Evolutionary conservation across 2,329 filamentous ascomycete species (phyloP).

Genomic region (Microascus cirrosus): DNA sequence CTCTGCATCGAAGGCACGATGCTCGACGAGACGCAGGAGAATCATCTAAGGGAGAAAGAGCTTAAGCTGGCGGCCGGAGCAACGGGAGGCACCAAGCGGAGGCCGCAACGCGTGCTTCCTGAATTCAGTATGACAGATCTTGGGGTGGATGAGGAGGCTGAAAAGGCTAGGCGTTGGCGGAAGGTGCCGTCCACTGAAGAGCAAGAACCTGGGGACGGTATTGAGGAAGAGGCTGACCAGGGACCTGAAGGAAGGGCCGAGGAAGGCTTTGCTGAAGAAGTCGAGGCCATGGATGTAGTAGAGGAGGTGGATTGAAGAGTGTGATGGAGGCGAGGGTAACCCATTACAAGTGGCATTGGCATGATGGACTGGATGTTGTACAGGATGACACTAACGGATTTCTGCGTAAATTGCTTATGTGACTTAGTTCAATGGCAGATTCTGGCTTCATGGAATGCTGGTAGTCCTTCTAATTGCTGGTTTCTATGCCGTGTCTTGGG

Average conservation of each 20-base stretch:
- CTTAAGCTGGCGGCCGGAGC: conserved; percentile 24
- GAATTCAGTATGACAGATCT: conserved; percentile 50
- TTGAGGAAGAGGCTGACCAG: background rate
- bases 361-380: background rate
- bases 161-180: conserved; percentile 12
- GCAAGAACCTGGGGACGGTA: background rate
- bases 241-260: background rate
- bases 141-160: conserved; percentile 31
- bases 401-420: background rate
- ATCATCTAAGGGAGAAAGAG: conserved; percentile 32
- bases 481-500: background rate
- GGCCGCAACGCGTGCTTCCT: conserved; percentile 22
- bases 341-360: background rate
- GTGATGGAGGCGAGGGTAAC: background rate
- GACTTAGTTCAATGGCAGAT: background rate
- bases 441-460: background rate
- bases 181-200: background rate
- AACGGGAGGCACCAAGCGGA: conserved; percentile 11
- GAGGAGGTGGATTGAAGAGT: background rate
- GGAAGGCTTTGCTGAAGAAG: background rate
- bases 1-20: conserved; percentile 85
- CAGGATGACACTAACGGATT: background rate
- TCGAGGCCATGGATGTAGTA: background rate
- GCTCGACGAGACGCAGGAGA: conserved; percentile 58
- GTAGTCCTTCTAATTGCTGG: background rate